Evolutionary conservation across 441 rosid genomes (phyloP).

Genomic region (Syzygium malaccense): DNA sequence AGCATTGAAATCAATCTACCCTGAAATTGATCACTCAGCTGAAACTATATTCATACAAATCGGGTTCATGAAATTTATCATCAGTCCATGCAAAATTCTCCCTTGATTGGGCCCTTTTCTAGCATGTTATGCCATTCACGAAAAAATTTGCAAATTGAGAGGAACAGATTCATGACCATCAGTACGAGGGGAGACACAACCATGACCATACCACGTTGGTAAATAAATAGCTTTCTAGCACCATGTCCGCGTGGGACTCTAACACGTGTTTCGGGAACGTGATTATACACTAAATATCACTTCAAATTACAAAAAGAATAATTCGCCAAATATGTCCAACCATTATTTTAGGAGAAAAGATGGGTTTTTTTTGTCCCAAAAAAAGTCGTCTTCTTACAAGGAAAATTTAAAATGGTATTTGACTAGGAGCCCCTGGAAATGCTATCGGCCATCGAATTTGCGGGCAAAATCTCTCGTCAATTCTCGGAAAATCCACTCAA

Average conservation of each 20-base stretch:
- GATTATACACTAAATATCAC: background rate
- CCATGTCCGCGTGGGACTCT: background rate
- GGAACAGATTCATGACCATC: background rate
- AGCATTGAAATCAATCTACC: too few species aligned
- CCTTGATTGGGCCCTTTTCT: too few species aligned
- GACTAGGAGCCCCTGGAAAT: background rate
- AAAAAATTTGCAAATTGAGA: background rate
- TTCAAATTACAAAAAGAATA: background rate
- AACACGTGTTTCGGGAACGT: background rate
- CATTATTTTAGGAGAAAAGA: background rate
- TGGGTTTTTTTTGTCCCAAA: background rate
- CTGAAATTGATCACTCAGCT: too few species aligned
- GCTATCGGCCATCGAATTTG: background rate
- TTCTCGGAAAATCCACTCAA: background rate
- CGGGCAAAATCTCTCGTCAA: background rate
- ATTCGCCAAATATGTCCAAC: background rate
- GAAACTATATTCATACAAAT: too few species aligned
- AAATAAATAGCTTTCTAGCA: accelerated
- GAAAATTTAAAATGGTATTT: background rate
- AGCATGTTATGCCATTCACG: background rate
- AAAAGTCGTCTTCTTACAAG: background rate
- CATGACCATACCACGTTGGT: background rate
- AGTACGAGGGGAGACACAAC: background rate
- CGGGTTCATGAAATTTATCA: too few species aligned
- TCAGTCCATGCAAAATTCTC: too few species aligned